Conservation (phyloP, 176 grass and related monocot species). For the Dendrocalamus sinicus region DNA sequence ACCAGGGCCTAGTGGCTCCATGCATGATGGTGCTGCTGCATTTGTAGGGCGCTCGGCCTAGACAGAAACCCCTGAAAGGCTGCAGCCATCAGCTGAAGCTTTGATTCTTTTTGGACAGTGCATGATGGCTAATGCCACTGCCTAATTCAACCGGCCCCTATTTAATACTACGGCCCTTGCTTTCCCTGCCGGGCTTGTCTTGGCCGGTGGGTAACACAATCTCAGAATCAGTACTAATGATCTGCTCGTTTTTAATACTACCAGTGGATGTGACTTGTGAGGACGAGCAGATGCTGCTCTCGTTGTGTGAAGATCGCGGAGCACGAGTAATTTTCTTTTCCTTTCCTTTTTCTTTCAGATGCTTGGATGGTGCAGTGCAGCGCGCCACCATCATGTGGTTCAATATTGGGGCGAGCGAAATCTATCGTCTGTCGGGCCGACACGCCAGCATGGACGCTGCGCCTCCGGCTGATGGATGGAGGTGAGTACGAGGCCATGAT, state of each 20-base stretch:
- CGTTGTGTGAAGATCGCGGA: slow-evolving; percentile 40
- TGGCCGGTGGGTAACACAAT: slow-evolving; percentile 49
- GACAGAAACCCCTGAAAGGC: slow-evolving; percentile 53
- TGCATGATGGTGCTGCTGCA: slow-evolving; percentile 43
- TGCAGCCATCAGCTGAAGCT: slow-evolving; percentile 31
- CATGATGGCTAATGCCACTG: slow-evolving; percentile 56
- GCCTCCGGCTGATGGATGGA: background rate
- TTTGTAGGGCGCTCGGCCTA: slow-evolving; percentile 39
- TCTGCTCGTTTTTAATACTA: slow-evolving; percentile 14
- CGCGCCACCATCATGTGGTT: slow-evolving; percentile 36
- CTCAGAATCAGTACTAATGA: slow-evolving; percentile 52
- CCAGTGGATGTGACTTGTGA: background rate
- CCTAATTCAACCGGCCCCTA: slow-evolving; percentile 31
- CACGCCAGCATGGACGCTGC: slow-evolving; percentile 37
- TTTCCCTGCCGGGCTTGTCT: slow-evolving; percentile 23
- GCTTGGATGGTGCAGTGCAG: background rate
- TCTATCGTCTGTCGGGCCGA: slow-evolving; percentile 41
- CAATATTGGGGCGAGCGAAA: slow-evolving; percentile 41
- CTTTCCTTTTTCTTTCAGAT: background rate
- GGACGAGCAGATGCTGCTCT: background rate
- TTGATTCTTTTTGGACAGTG: slow-evolving; percentile 67
- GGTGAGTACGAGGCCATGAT: background rate
- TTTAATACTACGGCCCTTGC: slow-evolving; percentile 36
- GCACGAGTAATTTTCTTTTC: slow-evolving; percentile 17
- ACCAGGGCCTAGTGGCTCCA: background rate